phyloP scores from a whole-genome alignment of 2,329 filamentous ascomycete species.

The Paraphaeosphaeria minitans region DNA sequence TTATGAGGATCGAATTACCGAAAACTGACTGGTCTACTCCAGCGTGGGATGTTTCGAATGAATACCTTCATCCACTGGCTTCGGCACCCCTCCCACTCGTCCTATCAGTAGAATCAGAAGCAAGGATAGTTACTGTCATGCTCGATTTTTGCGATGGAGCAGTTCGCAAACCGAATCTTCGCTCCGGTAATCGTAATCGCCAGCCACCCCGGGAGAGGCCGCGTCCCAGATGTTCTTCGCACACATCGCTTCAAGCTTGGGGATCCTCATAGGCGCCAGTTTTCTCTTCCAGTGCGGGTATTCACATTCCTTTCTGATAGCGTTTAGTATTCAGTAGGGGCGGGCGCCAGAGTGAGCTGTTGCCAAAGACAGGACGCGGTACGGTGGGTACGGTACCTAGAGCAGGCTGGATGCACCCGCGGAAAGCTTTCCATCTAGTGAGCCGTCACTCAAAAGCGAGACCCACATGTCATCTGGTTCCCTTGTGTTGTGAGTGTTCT shows the following conservation, averaged over 20 bases:
- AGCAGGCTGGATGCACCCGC: background rate
- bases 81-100: background rate
- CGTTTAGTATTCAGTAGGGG: background rate
- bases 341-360: background rate
- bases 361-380: background rate
- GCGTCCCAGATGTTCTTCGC: background rate
- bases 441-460: background rate
- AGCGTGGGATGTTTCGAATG: background rate
- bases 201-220: background rate
- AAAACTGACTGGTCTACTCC: constrained; percentile 49
- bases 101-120: background rate
- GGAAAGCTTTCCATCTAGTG: background rate
- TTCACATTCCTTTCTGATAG: background rate
- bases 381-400: no score
- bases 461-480: background rate
- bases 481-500: background rate
- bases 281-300: background rate
- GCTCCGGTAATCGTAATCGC: background rate
- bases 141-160: background rate
- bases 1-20: constrained; percentile 55
- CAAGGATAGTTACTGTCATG: background rate
- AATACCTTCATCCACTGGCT: background rate
- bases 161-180: background rate
- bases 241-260: background rate
- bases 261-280: background rate